Evolutionary conservation across 441 rosid genomes (phyloP), one percentile per base, ranked within the genome.

Genomic region (Pelargonium myrrhifolium): DNA sequence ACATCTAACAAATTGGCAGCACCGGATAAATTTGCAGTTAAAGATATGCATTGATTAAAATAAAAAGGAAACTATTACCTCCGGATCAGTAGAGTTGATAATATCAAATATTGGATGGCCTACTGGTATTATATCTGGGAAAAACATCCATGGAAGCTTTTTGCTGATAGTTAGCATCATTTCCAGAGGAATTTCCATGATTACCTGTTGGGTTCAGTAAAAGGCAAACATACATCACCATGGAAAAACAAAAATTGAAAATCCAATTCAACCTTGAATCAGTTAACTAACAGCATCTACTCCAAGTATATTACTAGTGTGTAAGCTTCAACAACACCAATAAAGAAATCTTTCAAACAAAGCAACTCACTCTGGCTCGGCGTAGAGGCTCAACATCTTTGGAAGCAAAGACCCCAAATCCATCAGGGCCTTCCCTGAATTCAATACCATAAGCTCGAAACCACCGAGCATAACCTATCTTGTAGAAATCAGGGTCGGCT

Each of bases 71-170:
- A 14, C 56, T 12, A 35, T 65, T 80, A 90, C 98, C 96, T 89
- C 92, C 58, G 97, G 87, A 76, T 90, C 63, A 21, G 97, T 93
- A 3, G 98, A 83, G 81, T 93, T 90, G 66, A 89, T 87, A 60
- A 90, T 86, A 78, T 89, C 97, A 72, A 93, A 93, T 74, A 92
- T 92, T 5, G 95, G 96, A 83, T 93, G 98, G 68, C 96, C 97
- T 4, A 90, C 45, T 0, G 96, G 98, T 11, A 93, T 80, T 74
- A 84, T 80, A 75, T 93, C 93, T 0, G 98, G 98, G 75, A 93
- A 93, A 82, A 93, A 93, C 98, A 90, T 87, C 98, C 96, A 93
- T 35, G 98, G 96, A 42, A 68, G 86, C 77, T 90, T 87, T 72
- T 90, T 78, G 69, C 98, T 87, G 64, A 93, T 76, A 7, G 94